Evolutionary conservation across 345 rosid genomes (phyloP).

Genomic region (Rhodamnia rubescens): DNA sequence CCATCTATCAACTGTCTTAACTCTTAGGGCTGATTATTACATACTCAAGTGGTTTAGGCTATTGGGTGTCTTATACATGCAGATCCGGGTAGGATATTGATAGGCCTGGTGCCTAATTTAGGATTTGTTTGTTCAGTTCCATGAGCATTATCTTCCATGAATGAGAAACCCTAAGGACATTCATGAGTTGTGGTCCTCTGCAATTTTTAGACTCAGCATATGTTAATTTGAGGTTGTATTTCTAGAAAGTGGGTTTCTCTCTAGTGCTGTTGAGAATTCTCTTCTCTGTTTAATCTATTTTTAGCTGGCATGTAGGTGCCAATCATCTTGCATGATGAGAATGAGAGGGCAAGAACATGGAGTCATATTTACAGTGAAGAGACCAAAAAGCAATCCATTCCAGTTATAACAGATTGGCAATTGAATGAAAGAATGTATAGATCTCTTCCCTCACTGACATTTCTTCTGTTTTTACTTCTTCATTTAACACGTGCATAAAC

Average conservation of each 20-base stretch:
- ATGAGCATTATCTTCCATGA: not conserved
- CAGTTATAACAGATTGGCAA: conserved; percentile 91
- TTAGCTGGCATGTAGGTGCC: conserved; percentile 55
- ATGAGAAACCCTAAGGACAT: not conserved
- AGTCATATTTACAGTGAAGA: conserved; percentile 83
- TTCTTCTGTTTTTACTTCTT: not conserved
- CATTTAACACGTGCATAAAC: not conserved
- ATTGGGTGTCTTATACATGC: not conserved
- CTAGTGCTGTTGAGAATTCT: not conserved
- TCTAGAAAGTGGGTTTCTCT: not conserved
- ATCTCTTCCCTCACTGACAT: not conserved
- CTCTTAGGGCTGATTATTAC: not conserved
- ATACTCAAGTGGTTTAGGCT: not conserved
- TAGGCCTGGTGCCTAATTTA: not conserved
- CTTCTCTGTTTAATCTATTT: not conserved
- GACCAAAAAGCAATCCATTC: conserved; percentile 68
- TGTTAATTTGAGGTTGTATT: not conserved
- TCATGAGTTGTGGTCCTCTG: not conserved
- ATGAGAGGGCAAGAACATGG: conserved; percentile 76
- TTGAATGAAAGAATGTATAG: conserved; percentile 93
- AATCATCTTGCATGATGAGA: conserved; percentile 63
- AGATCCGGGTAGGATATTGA: not conserved
- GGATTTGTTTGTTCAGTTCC: not conserved
- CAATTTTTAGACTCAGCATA: not conserved
- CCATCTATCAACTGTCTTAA: not conserved